These are phyloP conservation scores for Chaetomiaceae sp. DNA, from an alignment of 2,329 filamentous ascomycete genomes.

Conservation along the genomic window DNA sequence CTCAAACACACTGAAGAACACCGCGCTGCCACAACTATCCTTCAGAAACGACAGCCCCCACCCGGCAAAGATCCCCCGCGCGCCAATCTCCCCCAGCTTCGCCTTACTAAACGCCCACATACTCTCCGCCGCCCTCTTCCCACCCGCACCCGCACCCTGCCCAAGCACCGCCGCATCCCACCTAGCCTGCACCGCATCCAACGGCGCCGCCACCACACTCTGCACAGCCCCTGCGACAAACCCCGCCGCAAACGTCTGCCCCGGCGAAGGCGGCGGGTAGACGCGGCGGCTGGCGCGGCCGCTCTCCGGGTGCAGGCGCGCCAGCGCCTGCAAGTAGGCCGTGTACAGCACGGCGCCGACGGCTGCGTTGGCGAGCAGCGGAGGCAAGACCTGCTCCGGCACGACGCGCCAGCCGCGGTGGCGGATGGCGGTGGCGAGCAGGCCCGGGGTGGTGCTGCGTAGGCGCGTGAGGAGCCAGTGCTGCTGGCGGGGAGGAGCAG, in stretches of 20 bases:
- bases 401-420: constrained; percentile 69
- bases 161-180: constrained; percentile 45
- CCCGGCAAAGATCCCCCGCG: constrained; percentile 67
- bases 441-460: constrained; percentile 61
- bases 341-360: constrained; percentile 72
- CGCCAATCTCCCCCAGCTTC: constrained; percentile 65
- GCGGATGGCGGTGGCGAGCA: constrained; percentile 60
- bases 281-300: constrained; percentile 50
- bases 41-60: constrained; percentile 64
- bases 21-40: constrained; percentile 60
- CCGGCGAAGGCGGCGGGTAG: constrained; percentile 61
- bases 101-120: constrained; percentile 68
- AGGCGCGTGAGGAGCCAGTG: constrained; percentile 44
- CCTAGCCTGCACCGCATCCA: constrained; percentile 69
- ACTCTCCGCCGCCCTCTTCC: constrained; percentile 44
- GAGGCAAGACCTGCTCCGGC: constrained; percentile 70
- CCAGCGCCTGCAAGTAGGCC: constrained; percentile 65
- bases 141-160: constrained; percentile 22
- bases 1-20: constrained; percentile 73
- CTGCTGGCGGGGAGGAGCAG: no score
- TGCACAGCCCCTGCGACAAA: constrained; percentile 63
- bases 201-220: constrained; percentile 64
- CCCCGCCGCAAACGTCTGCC: constrained; percentile 62
- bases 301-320: constrained; percentile 59
- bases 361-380: constrained; percentile 65